Conservation (phyloP, 345 rosid species). For the Corymbia maculata region DNA sequence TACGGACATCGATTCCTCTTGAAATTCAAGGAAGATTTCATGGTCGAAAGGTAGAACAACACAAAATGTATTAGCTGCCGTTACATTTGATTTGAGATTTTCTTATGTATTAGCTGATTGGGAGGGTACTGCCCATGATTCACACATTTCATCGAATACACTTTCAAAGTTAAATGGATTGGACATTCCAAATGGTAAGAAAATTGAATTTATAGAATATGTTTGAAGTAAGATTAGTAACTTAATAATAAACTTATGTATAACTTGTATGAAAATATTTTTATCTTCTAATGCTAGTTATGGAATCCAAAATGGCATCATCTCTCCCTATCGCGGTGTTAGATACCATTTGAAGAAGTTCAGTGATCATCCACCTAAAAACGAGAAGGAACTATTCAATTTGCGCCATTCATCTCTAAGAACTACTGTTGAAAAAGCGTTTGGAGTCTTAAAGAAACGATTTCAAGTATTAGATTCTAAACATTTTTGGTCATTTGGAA, state of each 20-base stretch:
- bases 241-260: too few relatives aligned
- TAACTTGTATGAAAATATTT: background rate
- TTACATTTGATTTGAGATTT: background rate
- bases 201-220: too few relatives aligned
- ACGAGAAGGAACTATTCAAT: background rate
- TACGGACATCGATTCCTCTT: too few relatives aligned
- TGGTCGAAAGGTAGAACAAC: too few relatives aligned
- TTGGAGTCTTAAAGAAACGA: too few relatives aligned
- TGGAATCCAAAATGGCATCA: background rate
- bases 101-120: background rate
- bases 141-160: too few relatives aligned
- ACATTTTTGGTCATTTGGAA: accelerated
- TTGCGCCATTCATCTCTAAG: background rate
- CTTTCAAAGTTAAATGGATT: too few relatives aligned
- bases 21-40: background rate
- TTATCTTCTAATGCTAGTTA: accelerated
- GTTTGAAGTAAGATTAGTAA: background rate
- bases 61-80: background rate
- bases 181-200: background rate
- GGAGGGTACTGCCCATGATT: background rate
- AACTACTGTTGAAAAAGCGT: background rate
- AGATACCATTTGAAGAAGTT: too few relatives aligned
- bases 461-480: too few relatives aligned
- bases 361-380: accelerated
- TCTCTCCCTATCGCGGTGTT: background rate